Evolutionary conservation across 23 red algal genomes (phyloP), one percentile per base, ranked within the genome.

Genomic region (Gracilaria domingensis): DNA sequence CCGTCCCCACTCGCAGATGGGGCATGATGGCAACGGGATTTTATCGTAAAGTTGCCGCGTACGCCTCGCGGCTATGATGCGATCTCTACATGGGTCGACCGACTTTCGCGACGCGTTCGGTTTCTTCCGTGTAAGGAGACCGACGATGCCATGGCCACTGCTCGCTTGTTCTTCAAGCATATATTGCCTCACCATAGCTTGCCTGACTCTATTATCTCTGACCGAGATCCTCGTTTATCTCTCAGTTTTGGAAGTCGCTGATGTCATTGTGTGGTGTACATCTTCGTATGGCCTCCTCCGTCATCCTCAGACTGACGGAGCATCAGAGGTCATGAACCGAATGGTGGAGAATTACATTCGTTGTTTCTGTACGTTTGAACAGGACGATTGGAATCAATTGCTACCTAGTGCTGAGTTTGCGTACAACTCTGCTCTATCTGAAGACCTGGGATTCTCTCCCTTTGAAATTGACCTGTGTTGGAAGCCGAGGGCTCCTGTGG

Each of bases 191-290:
- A 72, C 0, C 54, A 86, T 48, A 44, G 82, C 9, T 44, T 73
- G 6, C 59, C 61, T 0, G 35, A 86, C 24, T 28, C 61, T 72
- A 42, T 86, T 0, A 73, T 50, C 38, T 71, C 56, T 0, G 82
- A 29, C 35, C 29, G 29, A 0, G 82, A 86, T 42, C 58, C 45
- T 18, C 66, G 62, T 21, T 73, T 61, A 23, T 29, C 9, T 86
- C 82, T 12, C 14, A 72, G n/a, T 86, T 86, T 71, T 66, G 82
- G 82, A 42, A 86, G 34, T 23, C 0, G 0, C 60, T 86, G 24
- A 72, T 86, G 82, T 47, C 34, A n/a, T 44, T 66, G 18, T 86
- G 60, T 48, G 82, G 62, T 21, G 2, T 86, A 18, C 28, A 86
- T 17, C 21, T 72, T 18, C 51, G 66, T 6, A 86, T 86, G 48